Evolutionary conservation across 2,329 filamentous ascomycete genomes (phyloP).

Genomic region (Xylogone sp.): DNA sequence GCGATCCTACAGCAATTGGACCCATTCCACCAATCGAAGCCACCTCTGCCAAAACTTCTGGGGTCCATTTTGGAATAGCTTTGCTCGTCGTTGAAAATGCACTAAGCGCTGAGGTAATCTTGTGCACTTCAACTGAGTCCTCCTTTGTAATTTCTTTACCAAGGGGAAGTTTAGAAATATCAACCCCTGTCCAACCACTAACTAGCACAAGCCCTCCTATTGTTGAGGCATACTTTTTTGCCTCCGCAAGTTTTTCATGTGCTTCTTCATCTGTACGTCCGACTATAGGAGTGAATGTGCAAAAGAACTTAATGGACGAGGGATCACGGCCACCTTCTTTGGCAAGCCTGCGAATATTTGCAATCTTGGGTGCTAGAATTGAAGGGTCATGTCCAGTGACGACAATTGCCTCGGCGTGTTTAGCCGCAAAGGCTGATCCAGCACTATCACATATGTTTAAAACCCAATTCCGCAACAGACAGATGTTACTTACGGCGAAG

Average conservation of each 20-base stretch:
- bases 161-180: constrained; percentile 53
- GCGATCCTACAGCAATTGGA: constrained; percentile 40
- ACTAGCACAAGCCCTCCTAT: constrained; percentile 68
- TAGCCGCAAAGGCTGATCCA: constrained; percentile 62
- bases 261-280: constrained; percentile 65
- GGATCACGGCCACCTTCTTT: constrained; percentile 52
- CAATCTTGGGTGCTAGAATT: constrained; percentile 56
- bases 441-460: constrained; percentile 35
- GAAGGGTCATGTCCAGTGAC: constrained; percentile 59
- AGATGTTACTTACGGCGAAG: constrained; percentile 54
- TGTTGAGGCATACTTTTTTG: constrained; percentile 55
- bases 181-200: constrained; percentile 69
- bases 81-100: constrained; percentile 45
- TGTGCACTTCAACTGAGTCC: constrained; percentile 50
- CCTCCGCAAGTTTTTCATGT: constrained; percentile 57
- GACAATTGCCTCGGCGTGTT: constrained; percentile 69
- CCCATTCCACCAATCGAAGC: constrained; percentile 66
- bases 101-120: constrained; percentile 45
- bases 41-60: constrained; percentile 64
- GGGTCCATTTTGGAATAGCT: constrained; percentile 59
- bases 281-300: constrained; percentile 61
- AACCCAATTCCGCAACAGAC: constrained; percentile 46
- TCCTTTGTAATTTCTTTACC: constrained; percentile 54
- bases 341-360: constrained; percentile 57
- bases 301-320: constrained; percentile 61